phyloP scores from a whole-genome alignment of 2,329 filamentous ascomycete species.

The Ustilaginoidea virens region DNA sequence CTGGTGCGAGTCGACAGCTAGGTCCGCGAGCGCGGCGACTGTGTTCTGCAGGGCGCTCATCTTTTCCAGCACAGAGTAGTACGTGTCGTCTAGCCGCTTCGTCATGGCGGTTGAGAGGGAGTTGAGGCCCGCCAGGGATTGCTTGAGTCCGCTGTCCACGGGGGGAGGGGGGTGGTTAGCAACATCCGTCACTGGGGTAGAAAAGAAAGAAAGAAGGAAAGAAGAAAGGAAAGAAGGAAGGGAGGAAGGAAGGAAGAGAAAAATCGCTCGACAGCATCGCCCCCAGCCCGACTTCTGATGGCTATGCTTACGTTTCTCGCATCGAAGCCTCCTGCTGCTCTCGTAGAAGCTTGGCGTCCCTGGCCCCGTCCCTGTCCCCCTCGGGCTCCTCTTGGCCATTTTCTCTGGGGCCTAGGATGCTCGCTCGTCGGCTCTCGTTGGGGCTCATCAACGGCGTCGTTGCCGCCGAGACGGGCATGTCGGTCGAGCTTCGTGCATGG shows the following conservation, averaged over 20 bases:
- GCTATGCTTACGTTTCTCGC: constrained; percentile 16
- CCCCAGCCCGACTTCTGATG: no score
- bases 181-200: neutral
- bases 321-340: constrained; percentile 19
- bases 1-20: constrained; percentile 45
- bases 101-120: constrained; percentile 47
- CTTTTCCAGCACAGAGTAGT: constrained; percentile 58
- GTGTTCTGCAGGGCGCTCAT: constrained; percentile 48
- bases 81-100: constrained; percentile 54
- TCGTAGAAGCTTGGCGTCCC: constrained; percentile 23
- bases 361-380: constrained; percentile 29
- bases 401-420: constrained; percentile 20
- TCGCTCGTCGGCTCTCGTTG: constrained; percentile 27
- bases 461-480: constrained; percentile 28
- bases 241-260: no score
- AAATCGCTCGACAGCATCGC: no score
- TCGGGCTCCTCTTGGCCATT: constrained; percentile 16
- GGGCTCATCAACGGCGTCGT: constrained; percentile 27
- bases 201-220: no score
- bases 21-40: constrained; percentile 47
- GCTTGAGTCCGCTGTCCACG: constrained; percentile 31
- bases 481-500: constrained; percentile 25
- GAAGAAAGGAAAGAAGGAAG: no score
- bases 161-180: neutral
- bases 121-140: constrained; percentile 37